phyloP scores from a whole-genome alignment of 352 stramenopile genomes.

The Pythium sp. region DNA sequence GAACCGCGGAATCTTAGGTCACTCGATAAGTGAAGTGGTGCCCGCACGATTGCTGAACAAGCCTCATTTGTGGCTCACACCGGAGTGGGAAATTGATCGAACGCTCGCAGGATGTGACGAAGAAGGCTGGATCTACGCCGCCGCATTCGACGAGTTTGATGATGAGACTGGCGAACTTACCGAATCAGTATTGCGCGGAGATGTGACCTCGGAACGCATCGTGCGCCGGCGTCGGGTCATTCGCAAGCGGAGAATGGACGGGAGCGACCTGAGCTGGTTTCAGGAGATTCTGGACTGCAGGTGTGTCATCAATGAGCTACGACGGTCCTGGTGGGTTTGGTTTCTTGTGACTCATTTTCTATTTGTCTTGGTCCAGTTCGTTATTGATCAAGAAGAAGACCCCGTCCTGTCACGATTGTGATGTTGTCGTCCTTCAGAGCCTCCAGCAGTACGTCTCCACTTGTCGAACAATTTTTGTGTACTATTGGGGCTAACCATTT shows the following conservation, averaged over 20 bases:
- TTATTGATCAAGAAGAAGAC: constrained; percentile 68
- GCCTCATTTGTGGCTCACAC: constrained; percentile 63
- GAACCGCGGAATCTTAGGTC: constrained; percentile 58
- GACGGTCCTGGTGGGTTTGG: too few species aligned
- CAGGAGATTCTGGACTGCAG: constrained; percentile 80
- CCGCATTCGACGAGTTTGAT: constrained; percentile 36
- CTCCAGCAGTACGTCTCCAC: constrained; percentile 48
- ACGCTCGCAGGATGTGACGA: constrained; percentile 48
- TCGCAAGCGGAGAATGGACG: constrained; percentile 66
- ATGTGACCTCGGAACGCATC: constrained; percentile 20
- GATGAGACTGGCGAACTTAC: neutral
- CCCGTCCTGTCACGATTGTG: constrained; percentile 74
- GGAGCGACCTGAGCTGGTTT: constrained; percentile 78
- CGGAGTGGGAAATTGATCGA: constrained; percentile 58
- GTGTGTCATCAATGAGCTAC: constrained; percentile 19
- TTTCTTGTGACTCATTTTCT: neutral
- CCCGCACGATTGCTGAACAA: constrained; percentile 65
- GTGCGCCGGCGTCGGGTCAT: constrained; percentile 54
- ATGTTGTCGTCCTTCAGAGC: constrained; percentile 40
- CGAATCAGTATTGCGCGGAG: constrained; percentile 1
- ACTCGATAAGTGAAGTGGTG: constrained; percentile 59
- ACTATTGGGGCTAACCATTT: neutral
- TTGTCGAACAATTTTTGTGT: too few species aligned
- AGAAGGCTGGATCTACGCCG: constrained; percentile 74
- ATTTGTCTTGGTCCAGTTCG: constrained; percentile 31